Evolutionary conservation across 257 asterid genomes (phyloP), one percentile per base, ranked within the genome.

Genomic region (Ophiorrhiza pumila): DNA sequence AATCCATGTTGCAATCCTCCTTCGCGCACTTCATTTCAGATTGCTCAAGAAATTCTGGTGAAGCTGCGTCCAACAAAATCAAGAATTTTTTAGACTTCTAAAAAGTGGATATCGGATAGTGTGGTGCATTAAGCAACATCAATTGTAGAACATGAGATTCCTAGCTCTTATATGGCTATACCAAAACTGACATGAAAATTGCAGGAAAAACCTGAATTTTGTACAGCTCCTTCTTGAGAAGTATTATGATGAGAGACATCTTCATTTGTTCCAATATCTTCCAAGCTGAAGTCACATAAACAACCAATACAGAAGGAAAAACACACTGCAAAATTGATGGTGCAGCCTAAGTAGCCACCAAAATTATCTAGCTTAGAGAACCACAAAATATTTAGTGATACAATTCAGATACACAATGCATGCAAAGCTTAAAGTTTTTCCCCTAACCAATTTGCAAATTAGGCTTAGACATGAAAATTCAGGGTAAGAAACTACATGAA

Each of bases 31-130:
- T 66, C 10, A 32, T 17, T 41, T 13, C 45, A 55, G 71, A 64
- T 41, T 45, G 47, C 46, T 68, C 65, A 57, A 72, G 79, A 72
- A 22, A 62, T 69, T 42, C 52, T 47, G 84, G 68, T 46, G 65
- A 70, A 75, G 68, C 79, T 77, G 75, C 80, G 52, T 52, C 65
- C 32, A 5, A 61, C 55, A 50, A 49, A 52, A 5, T 20, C 22
- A 12, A 2, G 4, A n/a, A 43, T 35, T 65, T 37, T 37, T 2
- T 7, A 37, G 42, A 37, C 42, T 37, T 37, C 7, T 3, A 37
- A 37, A 6, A 3, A 37, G 3, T 37, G 7, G 7, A 2, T 2
- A 2, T 7, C 42, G 9, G 39, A 58, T 25, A 29, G 25, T 58
- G 64, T 35, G 29, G 55, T 4, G 20, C 7, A 50, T 50, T 17